Evolutionary conservation across 2,329 filamentous ascomycete genomes (phyloP), one percentile per base, ranked within the genome.

Genomic region (Tolypocladium paradoxum): DNA sequence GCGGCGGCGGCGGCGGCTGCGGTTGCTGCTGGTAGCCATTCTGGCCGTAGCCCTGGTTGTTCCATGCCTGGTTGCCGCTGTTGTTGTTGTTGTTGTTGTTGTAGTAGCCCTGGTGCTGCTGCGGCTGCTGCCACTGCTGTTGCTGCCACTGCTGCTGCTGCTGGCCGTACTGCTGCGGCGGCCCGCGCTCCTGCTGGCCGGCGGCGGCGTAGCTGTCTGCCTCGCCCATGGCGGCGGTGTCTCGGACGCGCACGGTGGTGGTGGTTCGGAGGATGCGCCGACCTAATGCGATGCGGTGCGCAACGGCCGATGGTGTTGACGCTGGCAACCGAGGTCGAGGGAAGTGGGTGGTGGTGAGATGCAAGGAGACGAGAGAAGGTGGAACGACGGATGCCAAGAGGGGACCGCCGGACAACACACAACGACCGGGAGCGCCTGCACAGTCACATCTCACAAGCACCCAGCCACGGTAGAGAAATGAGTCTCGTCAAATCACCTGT

Each of bases 191-290:
- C 46, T 58, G 59, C 38, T 60, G 48, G 48, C 50, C 59, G 24
- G 55, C 49, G 43, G 62, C 64, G 57, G 60, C 62, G 58, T 70
- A 70, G 29, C 53, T 60, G 59, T 70, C 67, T 35, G 64, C 58
- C 59, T 68, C 66, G 53, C 66, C 67, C 68, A 70, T 70, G 54
- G 52, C 56, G 56, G 49, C 50, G 45, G 47, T 49, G 50, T 18
- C 47, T 4, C 14, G 24, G 22, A 14, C 20, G 38, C 38, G 38
- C 38, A 24, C 5, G 40, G 12, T 7, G 22, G 20, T 34, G 20
- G 16, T 36, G 33, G 20, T 24, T 50, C 11, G 6, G 22, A 11
- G 22, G 22, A 22, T 43, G 20, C 22, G 38, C 22, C 22, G 24
- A 1, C 31, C 31, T 2, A 33, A 33, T 33, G 31, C 31, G 31